Conservation (phyloP, 345 rosid genomes). For the Ailanthus altissimus region DNA sequence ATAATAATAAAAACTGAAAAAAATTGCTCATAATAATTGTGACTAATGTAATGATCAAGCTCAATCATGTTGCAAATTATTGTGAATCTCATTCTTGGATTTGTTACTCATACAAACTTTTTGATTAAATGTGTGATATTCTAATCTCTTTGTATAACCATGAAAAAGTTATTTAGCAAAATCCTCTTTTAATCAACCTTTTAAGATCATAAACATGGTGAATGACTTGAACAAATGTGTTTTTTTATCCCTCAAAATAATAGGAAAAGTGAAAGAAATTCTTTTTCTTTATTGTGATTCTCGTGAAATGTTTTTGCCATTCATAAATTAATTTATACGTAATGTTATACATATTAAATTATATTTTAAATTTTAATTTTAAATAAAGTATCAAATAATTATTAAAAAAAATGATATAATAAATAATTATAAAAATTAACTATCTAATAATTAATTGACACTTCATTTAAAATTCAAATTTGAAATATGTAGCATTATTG, state of each 20-base stretch:
- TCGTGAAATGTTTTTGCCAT: neutral
- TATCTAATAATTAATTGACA: no score
- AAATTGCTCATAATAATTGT: neutral
- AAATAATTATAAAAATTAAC: no score
- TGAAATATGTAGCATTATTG: no score
- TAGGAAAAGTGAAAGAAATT: neutral
- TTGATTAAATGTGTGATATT: neutral
- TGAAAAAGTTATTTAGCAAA: slow-evolving; percentile 1
- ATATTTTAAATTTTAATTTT: no score
- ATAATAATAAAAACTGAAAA: neutral
- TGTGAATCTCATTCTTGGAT: neutral
- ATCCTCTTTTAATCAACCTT: slow-evolving; percentile 1
- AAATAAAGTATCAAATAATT: no score
- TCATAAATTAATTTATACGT: no score
- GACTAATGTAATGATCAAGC: neutral
- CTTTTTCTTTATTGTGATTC: neutral
- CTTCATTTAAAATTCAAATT: no score
- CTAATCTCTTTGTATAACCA: neutral
- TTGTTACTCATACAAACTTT: neutral
- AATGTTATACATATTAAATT: no score
- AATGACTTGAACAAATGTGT: neutral
- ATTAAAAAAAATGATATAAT: no score
- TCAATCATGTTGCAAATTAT: neutral
- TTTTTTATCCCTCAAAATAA: no score
- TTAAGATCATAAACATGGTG: neutral